Conservation (phyloP, 345 rosid species). For the Odontarrhena argentea region DNA sequence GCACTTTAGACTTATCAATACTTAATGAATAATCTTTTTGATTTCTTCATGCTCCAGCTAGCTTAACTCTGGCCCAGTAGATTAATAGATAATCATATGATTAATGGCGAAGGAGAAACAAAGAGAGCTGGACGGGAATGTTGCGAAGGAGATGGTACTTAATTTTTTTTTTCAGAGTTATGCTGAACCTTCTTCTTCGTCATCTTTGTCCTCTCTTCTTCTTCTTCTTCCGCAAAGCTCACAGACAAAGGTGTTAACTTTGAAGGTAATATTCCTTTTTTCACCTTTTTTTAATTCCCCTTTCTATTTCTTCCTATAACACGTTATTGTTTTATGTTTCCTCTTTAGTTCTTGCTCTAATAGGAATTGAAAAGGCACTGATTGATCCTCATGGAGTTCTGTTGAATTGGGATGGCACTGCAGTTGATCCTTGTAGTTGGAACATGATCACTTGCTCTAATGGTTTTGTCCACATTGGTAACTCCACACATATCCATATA, state of each 20-base stretch:
- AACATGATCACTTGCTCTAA: slow-evolving; percentile 72
- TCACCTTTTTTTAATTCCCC: neutral
- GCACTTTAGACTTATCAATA: slow-evolving; percentile 1
- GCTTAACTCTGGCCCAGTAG: slow-evolving; percentile 61
- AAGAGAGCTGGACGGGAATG: slow-evolving; percentile 37
- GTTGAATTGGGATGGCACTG: slow-evolving; percentile 66
- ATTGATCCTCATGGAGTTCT: slow-evolving; percentile 72
- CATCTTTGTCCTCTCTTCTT: slow-evolving; percentile 32
- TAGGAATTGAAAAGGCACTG: slow-evolving; percentile 53
- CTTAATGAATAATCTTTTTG: slow-evolving; percentile 13
- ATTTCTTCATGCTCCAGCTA: slow-evolving; percentile 43
- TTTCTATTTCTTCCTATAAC: neutral
- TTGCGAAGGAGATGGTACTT: slow-evolving; percentile 34
- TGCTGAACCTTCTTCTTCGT: slow-evolving; percentile 41
- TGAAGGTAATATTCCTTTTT: slow-evolving; percentile 62
- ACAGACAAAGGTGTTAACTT: slow-evolving; percentile 79
- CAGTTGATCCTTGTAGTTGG: slow-evolving; percentile 96
- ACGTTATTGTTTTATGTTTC: slow-evolving; percentile 9
- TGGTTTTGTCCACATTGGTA: slow-evolving; percentile 68
- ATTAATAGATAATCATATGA: slow-evolving; percentile 52
- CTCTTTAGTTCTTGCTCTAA: slow-evolving; percentile 71
- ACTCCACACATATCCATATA: slow-evolving; percentile 37
- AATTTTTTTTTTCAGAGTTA: neutral
- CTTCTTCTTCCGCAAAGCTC: slow-evolving; percentile 62
- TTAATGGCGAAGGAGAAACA: slow-evolving; percentile 53